Base-by-base conservation (phyloP, 164 flowering plant genomes). In the Annona cherimola region DNA sequence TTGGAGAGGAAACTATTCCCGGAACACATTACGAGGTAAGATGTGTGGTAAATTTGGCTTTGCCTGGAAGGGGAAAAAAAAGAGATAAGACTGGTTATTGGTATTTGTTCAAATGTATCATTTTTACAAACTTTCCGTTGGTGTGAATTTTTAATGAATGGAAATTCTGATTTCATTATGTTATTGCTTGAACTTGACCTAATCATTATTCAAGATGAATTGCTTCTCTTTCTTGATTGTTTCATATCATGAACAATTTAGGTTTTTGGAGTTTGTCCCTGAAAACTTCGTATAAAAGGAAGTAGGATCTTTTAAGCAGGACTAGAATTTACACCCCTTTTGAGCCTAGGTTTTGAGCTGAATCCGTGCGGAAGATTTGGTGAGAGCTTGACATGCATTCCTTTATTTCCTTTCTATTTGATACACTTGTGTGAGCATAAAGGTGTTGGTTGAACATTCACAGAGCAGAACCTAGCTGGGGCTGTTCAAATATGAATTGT, bases 21-120 rank as follows among this genome's bases (percentile, higher is more conserved):
- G 64, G 72, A 91, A 86, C 40, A 86, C 72, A 81, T 60, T 76
- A 45, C 79, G 86, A 79, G 89, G 93, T 83, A 87, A 82, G 77
- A 26, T 26, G 35, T 26, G 35, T 26, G 35, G 73, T 64, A 18
- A 12, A 72, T 42, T 69, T 57, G 3, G 55, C 35, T 26, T 26
- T 26, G 35, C 35, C 35, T 1, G 35, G 35, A 26, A 26, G 35
- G 35, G 35, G 35, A 1, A 26, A 26, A 26, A 26, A 26, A 35
- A n/a, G n/a, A n/a, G n/a, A 35, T 45, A 50, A 5, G 11, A 50
- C 57, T 7, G 57, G 57, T 50, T 50, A 50, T 16, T 50, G 9
- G 57, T 8, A 50, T 50, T 16, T 50, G 14, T 46, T 50, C 9
- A 50, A 50, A 64, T 69, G 61, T 26, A 71, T 18, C 20, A 20